These are phyloP conservation scores for Neonectria magnoliae DNA, from an alignment of 2,329 filamentous ascomycete genomes.

Conservation along the genomic window DNA sequence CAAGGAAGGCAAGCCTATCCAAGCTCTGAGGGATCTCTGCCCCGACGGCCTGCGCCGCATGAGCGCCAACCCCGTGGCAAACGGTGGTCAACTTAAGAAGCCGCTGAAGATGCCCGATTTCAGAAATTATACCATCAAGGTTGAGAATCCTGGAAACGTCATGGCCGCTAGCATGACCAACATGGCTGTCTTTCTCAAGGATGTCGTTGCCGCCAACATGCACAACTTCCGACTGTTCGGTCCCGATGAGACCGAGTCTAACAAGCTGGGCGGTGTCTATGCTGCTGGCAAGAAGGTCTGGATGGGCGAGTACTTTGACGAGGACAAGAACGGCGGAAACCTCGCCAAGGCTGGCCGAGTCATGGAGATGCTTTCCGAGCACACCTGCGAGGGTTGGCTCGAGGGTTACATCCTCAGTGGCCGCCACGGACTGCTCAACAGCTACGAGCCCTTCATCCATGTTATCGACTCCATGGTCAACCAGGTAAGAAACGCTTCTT, in stretches of 20 bases:
- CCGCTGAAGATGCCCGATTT: constrained; percentile 78
- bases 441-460: constrained; percentile 85
- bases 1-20: constrained; percentile 68
- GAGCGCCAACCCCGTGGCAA: constrained; percentile 80
- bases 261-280: constrained; percentile 79
- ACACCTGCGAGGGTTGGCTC: constrained; percentile 82
- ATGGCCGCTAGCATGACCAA: constrained; percentile 74
- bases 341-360: constrained; percentile 74
- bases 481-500: constrained; percentile 57
- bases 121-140: constrained; percentile 70
- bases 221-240: constrained; percentile 80
- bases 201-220: constrained; percentile 72
- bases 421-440: constrained; percentile 80
- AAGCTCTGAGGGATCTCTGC: constrained; percentile 71
- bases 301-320: constrained; percentile 81
- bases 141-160: constrained; percentile 68
- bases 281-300: constrained; percentile 81
- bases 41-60: constrained; percentile 75
- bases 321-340: constrained; percentile 80
- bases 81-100: constrained; percentile 74
- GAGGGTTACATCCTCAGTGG: constrained; percentile 82
- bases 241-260: constrained; percentile 83
- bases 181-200: constrained; percentile 73
- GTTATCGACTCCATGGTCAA: constrained; percentile 89
- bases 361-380: constrained; percentile 87